These are phyloP conservation scores for Coprinopsis cinerea DNA, from an alignment of 768 basidiomycete species.

Conservation along the genomic window DNA sequence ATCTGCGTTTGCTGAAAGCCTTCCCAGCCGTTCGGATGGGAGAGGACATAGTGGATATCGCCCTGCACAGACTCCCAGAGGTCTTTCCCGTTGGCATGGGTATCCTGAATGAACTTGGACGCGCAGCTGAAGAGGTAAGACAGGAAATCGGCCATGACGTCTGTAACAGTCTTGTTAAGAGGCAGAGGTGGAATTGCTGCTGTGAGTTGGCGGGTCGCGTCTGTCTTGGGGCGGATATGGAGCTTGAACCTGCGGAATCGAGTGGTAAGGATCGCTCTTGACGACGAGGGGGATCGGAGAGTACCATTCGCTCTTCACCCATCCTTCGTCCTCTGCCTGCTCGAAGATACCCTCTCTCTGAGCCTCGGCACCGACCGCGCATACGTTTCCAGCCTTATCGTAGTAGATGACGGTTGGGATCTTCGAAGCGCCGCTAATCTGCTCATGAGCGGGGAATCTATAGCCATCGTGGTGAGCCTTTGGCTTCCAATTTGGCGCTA, in stretches of 20 bases:
- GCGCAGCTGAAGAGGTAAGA: conserved; percentile 40
- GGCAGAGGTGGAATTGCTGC: conserved; percentile 34
- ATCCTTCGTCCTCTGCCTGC: conserved; percentile 6
- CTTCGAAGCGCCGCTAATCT: conserved; percentile 24
- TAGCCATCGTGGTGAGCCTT: not conserved
- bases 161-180: conserved; percentile 27
- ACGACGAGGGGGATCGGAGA: conserved; percentile 17
- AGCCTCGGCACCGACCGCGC: conserved; percentile 9
- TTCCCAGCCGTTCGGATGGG: conserved; percentile 60
- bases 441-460: conserved; percentile 19
- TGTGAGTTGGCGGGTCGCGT: conserved; percentile 7
- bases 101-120: conserved; percentile 38
- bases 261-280: not conserved
- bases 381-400: conserved; percentile 14
- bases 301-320: conserved; percentile 12
- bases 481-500: conserved; percentile 7
- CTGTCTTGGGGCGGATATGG: conserved; percentile 25
- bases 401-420: conserved; percentile 33
- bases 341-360: conserved; percentile 7
- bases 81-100: conserved; percentile 32
- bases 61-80: conserved; percentile 35
- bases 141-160: conserved; percentile 45
- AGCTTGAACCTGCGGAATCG: conserved; percentile 19
- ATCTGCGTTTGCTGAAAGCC: conserved; percentile 49
- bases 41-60: conserved; percentile 43